A percentile compares a stretch with the other conserved stretches of the same genome.
phyloP scores from a whole-genome alignment of 139 green algal species.

The Auxenochlorella pyrenoidosa region DNA sequence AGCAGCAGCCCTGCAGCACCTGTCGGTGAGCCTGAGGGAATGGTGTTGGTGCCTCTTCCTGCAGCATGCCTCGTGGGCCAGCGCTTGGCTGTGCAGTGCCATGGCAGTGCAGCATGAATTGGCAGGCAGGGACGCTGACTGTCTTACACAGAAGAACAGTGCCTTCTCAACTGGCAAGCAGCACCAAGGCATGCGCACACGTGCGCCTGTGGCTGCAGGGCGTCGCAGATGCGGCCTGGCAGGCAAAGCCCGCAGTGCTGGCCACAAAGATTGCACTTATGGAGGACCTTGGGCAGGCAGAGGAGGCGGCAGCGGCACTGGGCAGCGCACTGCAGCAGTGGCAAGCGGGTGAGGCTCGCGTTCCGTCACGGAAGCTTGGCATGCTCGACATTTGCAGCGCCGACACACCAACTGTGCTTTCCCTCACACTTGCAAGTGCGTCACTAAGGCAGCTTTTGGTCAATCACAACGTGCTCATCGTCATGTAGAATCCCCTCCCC shows the following conservation, averaged over 20 bases:
- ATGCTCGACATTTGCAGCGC: neutral
- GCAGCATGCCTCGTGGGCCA: too few relatives aligned
- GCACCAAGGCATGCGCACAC: too few relatives aligned
- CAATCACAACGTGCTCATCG: too few relatives aligned
- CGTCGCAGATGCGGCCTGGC: neutral
- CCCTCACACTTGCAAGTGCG: too few relatives aligned
- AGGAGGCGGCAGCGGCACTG: conserved; percentile 57
- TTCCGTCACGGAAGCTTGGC: too few relatives aligned
- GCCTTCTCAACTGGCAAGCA: neutral
- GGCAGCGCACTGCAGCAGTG: conserved; percentile 43
- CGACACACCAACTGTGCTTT: too few relatives aligned
- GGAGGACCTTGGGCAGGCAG: conserved; percentile 56
- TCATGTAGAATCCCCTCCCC: too few relatives aligned
- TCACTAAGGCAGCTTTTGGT: too few relatives aligned
- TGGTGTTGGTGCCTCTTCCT: neutral
- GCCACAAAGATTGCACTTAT: conserved; percentile 68
- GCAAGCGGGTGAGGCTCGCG: neutral
- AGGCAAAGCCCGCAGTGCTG: conserved; percentile 56
- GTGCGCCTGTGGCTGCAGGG: neutral
- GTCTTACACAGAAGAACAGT: neutral
- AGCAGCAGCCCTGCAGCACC: conserved; percentile 38
- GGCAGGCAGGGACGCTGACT: too few relatives aligned
- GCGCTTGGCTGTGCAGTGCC: neutral
- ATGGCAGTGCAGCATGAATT: too few relatives aligned
- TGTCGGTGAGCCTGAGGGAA: neutral